A percentile compares a stretch with the other conserved stretches of the same genome.
These are phyloP conservation scores for Solanum sejunctum DNA, from an alignment of 257 asterid genomes.

Conservation along the genomic window DNA sequence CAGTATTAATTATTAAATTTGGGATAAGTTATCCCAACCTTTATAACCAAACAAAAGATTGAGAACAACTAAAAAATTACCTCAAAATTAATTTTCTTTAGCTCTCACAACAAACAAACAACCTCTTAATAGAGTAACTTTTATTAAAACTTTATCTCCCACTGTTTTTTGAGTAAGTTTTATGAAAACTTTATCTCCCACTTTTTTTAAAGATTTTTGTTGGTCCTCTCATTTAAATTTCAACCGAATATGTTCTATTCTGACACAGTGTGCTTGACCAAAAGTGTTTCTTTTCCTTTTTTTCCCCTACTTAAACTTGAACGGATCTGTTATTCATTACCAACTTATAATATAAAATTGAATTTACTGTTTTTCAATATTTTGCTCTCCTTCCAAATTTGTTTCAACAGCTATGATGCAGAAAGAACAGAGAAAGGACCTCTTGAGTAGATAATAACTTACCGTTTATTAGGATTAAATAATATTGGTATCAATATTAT, in stretches of 20 bases:
- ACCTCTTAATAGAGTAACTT: neutral
- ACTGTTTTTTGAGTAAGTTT: neutral
- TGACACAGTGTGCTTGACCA: neutral
- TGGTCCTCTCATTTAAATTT: neutral
- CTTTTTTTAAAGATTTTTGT: neutral
- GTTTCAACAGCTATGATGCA: neutral
- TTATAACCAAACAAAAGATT: no score
- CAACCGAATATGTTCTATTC: neutral
- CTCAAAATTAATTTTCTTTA: no score
- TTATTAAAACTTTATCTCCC: neutral
- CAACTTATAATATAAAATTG: neutral
- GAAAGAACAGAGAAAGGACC: neutral
- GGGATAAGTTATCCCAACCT: no score
- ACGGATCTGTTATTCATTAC: neutral
- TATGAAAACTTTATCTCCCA: neutral
- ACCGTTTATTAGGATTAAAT: neutral
- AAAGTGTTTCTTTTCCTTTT: no score
- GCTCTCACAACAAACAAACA: no score
- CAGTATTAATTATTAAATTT: no score
- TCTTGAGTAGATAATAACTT: neutral
- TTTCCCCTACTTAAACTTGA: neutral
- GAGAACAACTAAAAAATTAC: no score
- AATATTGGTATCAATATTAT: neutral
- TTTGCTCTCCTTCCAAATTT: neutral
- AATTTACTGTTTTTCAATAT: neutral